Evolutionary conservation across 257 asterid genomes (phyloP), one percentile per base, ranked within the genome.

Genomic region (Ajuga chamaepitys): DNA sequence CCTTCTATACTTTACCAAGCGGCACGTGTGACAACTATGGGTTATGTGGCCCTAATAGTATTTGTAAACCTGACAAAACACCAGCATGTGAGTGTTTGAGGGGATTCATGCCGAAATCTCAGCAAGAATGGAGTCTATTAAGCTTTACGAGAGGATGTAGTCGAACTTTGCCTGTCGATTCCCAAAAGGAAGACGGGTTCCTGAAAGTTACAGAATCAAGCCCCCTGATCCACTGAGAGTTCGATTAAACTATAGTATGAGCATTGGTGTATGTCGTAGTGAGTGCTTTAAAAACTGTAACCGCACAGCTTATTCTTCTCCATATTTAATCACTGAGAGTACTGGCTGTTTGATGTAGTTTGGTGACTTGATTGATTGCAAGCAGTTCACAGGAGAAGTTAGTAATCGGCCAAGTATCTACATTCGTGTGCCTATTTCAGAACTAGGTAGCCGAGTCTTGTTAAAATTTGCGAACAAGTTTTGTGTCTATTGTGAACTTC

Each of bases 81-180:
- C 72, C 64, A 5, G 69, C 38, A 2, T 80, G 85, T 35, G 65
- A 69, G 48, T 82, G 87, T 60, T 52, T 77, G 71, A 56, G 46
- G 0, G 83, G 88, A 0, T 77, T 62, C 70, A 41, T 18, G 41
- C 88, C 88, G 1, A 80, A 62, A 71, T 65, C 67, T 52, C 63
- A 21, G 25, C 30, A 59, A 7, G 82, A 64, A 14, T 71, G 80
- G 82, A 75, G 60, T 12, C 21, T 58, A 5, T 24, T 20, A 11
- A 58, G 40, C 26, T 74, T 80, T 69, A 69, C 75, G 0, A 55
- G 55, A 24, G 85, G 83, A 18, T 77, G 88, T 45, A 34, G 14
- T 22, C 59, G 74, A 47, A 9, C 6, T 34, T 8, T 1, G 14
- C 52, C 74, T 12, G 9, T 34, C n/a, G 67, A 58, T 58, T 68